Conservation (phyloP, 306 rosid species). For the Cicer judaicum region DNA sequence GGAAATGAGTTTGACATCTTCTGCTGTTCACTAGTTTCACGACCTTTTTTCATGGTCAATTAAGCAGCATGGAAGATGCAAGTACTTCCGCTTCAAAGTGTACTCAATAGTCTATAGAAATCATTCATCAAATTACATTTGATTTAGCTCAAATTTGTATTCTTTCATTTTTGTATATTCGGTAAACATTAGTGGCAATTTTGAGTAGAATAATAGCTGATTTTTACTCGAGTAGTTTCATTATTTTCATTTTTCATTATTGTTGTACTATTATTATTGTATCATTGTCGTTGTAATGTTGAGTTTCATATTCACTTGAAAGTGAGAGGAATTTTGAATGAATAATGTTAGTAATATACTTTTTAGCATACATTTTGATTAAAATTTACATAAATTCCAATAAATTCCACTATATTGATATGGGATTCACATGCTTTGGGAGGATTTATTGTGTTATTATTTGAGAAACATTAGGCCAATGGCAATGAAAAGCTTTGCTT, state of each 20-base stretch:
- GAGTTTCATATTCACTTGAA: too few relatives aligned
- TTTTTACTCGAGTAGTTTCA: slow-evolving; percentile 36
- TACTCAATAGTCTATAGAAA: slow-evolving; percentile 50
- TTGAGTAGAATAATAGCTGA: slow-evolving; percentile 61
- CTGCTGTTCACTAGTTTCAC: slow-evolving; percentile 48
- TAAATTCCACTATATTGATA: too few relatives aligned
- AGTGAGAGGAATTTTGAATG: too few relatives aligned
- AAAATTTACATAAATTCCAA: too few relatives aligned
- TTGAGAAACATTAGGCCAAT: too few relatives aligned
- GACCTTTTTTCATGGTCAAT: slow-evolving; percentile 50
- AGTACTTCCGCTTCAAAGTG: slow-evolving; percentile 40
- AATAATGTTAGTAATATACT: too few relatives aligned
- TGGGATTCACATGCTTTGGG: too few relatives aligned
- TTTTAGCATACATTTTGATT: too few relatives aligned
- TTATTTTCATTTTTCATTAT: slow-evolving; percentile 26
- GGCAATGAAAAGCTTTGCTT: too few relatives aligned
- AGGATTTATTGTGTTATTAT: too few relatives aligned
- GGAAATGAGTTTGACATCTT: slow-evolving; percentile 45
- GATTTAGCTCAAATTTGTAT: slow-evolving; percentile 55
- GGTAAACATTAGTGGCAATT: slow-evolving; percentile 51
- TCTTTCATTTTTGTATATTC: slow-evolving; percentile 67
- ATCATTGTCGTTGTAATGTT: too few relatives aligned
- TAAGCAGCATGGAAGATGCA: slow-evolving; percentile 47
- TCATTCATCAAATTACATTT: slow-evolving; percentile 48
- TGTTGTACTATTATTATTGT: not conserved